These are phyloP conservation scores for Tolypocladium ovalisporum DNA, from an alignment of 2,329 filamentous ascomycete genomes.

Conservation along the genomic window DNA sequence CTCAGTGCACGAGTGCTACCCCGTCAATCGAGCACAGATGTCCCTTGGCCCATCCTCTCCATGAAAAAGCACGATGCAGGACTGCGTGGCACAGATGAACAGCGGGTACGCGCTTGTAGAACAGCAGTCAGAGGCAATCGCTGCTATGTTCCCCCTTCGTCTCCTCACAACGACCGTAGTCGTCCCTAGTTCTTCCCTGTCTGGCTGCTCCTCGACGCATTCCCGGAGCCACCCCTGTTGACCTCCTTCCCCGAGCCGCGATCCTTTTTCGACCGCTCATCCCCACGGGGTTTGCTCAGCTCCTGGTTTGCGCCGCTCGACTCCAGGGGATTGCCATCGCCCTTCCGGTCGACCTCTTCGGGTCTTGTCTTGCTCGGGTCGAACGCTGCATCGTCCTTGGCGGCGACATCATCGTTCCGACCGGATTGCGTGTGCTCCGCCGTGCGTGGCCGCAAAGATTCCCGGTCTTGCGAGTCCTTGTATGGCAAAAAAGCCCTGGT, in stretches of 20 bases:
- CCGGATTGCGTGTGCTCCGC: slow-evolving; percentile 61
- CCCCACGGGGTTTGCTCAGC: slow-evolving; percentile 27
- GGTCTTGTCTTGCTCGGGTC: slow-evolving; percentile 57
- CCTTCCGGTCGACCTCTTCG: slow-evolving; percentile 40
- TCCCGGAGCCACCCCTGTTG: slow-evolving; percentile 19
- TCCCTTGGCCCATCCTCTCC: neutral
- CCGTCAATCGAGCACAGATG: neutral
- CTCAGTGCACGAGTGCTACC: neutral
- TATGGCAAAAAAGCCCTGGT: slow-evolving; percentile 21
- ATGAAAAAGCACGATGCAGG: no score
- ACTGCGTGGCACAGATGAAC: no score
- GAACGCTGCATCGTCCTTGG: slow-evolving; percentile 53
- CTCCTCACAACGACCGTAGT: neutral
- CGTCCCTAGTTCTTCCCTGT: neutral
- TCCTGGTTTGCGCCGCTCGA: slow-evolving; percentile 33
- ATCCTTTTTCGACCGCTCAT: slow-evolving; percentile 22
- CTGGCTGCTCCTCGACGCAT: slow-evolving; percentile 19
- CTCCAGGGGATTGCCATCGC: slow-evolving; percentile 24
- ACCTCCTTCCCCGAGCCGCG: slow-evolving; percentile 21
- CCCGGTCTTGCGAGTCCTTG: slow-evolving; percentile 45
- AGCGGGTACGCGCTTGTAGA: neutral
- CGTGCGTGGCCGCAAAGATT: slow-evolving; percentile 51
- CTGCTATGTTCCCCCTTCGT: neutral
- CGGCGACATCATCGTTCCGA: slow-evolving; percentile 48
- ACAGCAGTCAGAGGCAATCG: neutral